phyloP scores from a whole-genome alignment of 2,329 filamentous ascomycete species.

The Lachnellula hyalina region DNA sequence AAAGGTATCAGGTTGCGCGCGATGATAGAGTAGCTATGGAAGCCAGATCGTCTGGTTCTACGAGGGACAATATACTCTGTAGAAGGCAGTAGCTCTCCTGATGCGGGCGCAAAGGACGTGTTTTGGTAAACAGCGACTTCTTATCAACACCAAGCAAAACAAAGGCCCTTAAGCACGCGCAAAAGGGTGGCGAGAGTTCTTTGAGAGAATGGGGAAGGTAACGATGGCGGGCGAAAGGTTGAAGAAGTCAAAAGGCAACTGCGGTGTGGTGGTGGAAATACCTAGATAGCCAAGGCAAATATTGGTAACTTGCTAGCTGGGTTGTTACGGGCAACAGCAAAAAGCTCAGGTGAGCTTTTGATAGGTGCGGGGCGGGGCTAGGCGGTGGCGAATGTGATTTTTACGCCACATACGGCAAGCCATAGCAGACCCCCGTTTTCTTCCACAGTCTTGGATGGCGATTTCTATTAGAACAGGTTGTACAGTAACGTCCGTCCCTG shows the following conservation, averaged over 20 bases:
- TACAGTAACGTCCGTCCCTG: neutral
- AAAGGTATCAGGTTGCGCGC: neutral
- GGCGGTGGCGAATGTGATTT: neutral
- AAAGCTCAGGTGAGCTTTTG: neutral
- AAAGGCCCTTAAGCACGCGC: neutral
- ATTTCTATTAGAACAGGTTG: neutral
- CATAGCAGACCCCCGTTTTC: neutral
- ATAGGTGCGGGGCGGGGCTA: neutral
- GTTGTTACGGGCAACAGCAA: neutral
- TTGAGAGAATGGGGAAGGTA: neutral
- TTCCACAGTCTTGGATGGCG: neutral
- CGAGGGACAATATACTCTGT: neutral
- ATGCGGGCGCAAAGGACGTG: conserved; percentile 1
- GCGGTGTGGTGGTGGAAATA: neutral
- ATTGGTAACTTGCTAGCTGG: neutral
- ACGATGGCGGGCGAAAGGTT: neutral
- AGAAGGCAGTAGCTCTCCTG: neutral
- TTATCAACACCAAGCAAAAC: neutral
- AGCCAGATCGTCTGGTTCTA: neutral
- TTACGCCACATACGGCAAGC: neutral
- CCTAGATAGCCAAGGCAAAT: neutral
- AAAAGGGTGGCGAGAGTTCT: conserved; percentile 1
- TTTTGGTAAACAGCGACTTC: neutral
- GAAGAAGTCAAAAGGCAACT: neutral
- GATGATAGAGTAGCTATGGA: neutral